Base-by-base conservation (phyloP, 2,329 filamentous ascomycete species). In the Fusarium annulatum region DNA sequence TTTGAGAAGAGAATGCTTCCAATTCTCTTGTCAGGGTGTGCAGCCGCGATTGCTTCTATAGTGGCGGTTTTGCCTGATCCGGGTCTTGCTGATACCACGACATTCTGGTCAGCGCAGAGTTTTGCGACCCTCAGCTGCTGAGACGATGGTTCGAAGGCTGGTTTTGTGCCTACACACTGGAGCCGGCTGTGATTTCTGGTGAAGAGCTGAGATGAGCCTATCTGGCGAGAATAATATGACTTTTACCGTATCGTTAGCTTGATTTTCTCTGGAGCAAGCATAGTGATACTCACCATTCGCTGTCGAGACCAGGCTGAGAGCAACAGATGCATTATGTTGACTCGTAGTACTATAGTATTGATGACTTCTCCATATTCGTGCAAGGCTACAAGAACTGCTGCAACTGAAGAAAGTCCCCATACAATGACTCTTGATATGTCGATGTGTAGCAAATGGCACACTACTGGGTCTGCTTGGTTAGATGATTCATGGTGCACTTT, bases 61-160 rank as follows among this genome's bases (percentile, higher is more conserved):
- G 78, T 81, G 1, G 79, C 75, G 12, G 80, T 80, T 57, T 81
- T 81, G 3, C 80, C 80, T 3, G 80, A 79, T 1, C 80, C 80
- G 10, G 80, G 80, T 23, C 79, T 74, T 7, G 79, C 80, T 3
- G 80, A 81, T 16, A 81, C 79, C 11, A 81, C 71, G 3, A 80
- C 74, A 67, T 81, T 80, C 36, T 79, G 69, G 11, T 45, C 61
- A 18, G 53, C 45, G 23, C 77, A 77, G 3, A 76, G 57, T 11
- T 71, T 58, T 15, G 78, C 78, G 16, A 81, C 70, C 23, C 58
- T 57, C 10, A 58, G 23, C 56, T 81, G 80, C 41, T 80, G 77
- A 8, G 55, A 21, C 4, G 79, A 81, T 34, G 77, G 75, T 11
- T 9, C 33, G 34, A 75, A 75, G 4, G 46, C 18, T 11, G 67